Evolutionary conservation across 2,329 filamentous ascomycete genomes (phyloP).

Genomic region (Zarea fungicola): DNA sequence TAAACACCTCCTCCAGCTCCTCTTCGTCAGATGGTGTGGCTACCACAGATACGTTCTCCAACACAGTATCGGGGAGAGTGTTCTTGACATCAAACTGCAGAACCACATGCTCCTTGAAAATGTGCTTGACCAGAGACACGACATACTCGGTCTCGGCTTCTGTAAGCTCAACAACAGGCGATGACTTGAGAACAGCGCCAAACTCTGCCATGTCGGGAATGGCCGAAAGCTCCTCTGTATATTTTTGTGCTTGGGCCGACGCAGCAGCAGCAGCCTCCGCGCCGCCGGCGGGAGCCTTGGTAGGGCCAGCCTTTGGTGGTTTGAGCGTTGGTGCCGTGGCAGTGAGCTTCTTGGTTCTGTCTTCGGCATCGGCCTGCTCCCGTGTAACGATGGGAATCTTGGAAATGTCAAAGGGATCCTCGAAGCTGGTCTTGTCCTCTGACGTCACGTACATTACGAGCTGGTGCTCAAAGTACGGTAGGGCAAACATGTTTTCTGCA

Average conservation of each 20-base stretch:
- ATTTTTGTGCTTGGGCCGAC: conserved; percentile 78
- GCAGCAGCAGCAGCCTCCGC: conserved; percentile 73
- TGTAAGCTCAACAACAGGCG: conserved; percentile 77
- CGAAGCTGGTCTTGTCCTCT: conserved; percentile 80
- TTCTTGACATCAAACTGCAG: conserved; percentile 98
- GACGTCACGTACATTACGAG: conserved; percentile 96
- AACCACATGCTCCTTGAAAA: conserved; percentile 96
- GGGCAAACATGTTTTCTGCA: conserved; percentile 86
- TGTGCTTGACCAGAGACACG: conserved; percentile 87
- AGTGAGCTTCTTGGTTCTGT: conserved; percentile 94
- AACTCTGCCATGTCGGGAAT: conserved; percentile 91
- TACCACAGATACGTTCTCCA: conserved; percentile 83
- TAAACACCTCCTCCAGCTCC: conserved; percentile 84
- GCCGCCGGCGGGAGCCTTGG: conserved; percentile 63
- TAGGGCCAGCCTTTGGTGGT: conserved; percentile 74
- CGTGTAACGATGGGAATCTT: conserved; percentile 89
- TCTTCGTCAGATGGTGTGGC: conserved; percentile 78
- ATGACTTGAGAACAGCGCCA: conserved; percentile 88
- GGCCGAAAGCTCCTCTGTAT: conserved; percentile 77
- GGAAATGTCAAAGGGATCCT: conserved; percentile 81
- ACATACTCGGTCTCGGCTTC: conserved; percentile 98
- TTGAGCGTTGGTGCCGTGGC: conserved; percentile 90
- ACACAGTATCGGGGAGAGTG: conserved; percentile 82
- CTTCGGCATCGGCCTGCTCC: conserved; percentile 93
- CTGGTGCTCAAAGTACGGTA: conserved; percentile 93